phyloP scores from a whole-genome alignment of 2,329 filamentous ascomycete genomes.

The Thelonectria blattea region DNA sequence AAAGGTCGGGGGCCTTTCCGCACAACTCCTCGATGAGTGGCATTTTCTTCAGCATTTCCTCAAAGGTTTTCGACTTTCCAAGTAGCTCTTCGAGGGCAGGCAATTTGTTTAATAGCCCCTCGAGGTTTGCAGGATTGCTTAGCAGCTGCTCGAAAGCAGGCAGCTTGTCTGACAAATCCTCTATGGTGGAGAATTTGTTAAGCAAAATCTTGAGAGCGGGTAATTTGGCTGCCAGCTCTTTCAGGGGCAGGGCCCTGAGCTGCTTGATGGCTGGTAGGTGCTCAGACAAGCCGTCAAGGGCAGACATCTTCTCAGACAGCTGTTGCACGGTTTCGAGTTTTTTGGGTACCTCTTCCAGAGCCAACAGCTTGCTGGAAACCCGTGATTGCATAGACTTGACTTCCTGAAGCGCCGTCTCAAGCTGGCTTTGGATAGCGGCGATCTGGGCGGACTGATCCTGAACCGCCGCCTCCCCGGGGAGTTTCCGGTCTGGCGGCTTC shows the following conservation, averaged over 20 bases:
- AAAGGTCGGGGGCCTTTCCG: no score
- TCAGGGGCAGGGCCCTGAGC: not conserved
- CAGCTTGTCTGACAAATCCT: not conserved
- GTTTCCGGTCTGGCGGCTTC: not conserved
- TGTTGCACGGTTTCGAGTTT: not conserved
- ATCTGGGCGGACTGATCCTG: slow-evolving; percentile 16
- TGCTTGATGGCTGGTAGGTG: not conserved
- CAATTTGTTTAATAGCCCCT: not conserved
- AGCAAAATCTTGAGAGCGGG: not conserved
- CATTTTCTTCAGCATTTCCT: not conserved
- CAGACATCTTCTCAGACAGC: not conserved
- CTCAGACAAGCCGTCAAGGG: not conserved
- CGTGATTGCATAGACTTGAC: not conserved
- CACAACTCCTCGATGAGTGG: no score
- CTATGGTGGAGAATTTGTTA: not conserved
- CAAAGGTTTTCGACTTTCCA: not conserved
- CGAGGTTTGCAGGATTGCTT: not conserved
- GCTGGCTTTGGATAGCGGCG: not conserved
- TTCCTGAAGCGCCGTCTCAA: not conserved
- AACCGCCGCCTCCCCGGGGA: not conserved
- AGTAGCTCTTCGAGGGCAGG: not conserved
- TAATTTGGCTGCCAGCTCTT: not conserved
- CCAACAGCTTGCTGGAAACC: not conserved
- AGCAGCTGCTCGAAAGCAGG: not conserved
- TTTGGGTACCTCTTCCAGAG: not conserved